Base-by-base conservation (phyloP, 2,329 filamentous ascomycete genomes). In the Juglanconis oblonga region DNA sequence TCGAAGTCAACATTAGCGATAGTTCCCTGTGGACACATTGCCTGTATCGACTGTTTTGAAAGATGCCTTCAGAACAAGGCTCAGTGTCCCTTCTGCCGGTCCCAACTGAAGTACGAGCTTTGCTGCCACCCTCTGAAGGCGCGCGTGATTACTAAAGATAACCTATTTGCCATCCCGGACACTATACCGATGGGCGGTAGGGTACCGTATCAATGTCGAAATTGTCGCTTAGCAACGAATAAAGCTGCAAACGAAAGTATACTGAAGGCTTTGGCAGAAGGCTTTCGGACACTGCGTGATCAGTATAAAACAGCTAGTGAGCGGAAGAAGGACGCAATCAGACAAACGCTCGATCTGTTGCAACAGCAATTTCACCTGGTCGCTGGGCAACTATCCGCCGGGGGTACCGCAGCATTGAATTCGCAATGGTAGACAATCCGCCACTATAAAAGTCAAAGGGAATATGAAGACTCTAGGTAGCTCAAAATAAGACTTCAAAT, bases 21-120 rank as follows among this genome's bases (percentile, higher is more conserved):
- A 2, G 2, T 63, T 1, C 61, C 61, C 13, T 63, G 61, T 9
- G 61, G 58, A 2, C 61, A 63, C 7, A n/a, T 61, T 5, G 61
- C 47, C 3, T 59, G 61, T 2, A 38, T 48, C 9, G 32, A 33
- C 1, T 63, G 61, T 14, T 24, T 63, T 2, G 14, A 7, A 7
- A 36, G 10, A 8, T 63, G 54, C 47, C 52, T 63, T 3, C 17
- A 29, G 1, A 10, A 4, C 13, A 57, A 57, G 5, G n/a, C 52
- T 24, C 33, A 55, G 1, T 63, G 61, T 24, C 61, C 61, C 1
- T 61, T 63, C 35, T 63, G 61, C 40, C 40, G 58, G 0, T n/a
- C 35, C 1, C 44, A 31, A 2, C 42, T 63, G 9, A 8, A 32
- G 2, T 63, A 63, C 6, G 58, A 60, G 7, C 51, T 61, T 13